Evolutionary conservation across 768 basidiomycete genomes (phyloP), one percentile per base, ranked within the genome.

Genomic region (Rhizopogon roseolus): DNA sequence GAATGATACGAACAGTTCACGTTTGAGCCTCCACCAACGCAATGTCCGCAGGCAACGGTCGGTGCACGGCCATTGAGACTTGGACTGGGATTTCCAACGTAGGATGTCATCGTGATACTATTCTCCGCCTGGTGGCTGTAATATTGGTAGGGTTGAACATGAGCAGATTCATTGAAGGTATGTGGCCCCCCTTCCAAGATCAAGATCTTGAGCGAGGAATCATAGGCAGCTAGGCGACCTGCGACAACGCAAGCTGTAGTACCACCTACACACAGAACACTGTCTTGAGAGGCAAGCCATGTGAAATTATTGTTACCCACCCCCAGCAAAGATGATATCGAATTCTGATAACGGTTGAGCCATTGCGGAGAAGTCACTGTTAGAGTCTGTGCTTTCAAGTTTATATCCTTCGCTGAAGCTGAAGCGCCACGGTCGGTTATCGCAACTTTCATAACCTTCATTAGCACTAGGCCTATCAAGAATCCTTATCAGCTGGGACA

Each of bases 241-340:
- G 68, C 66, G 4, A 56, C 54, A n/a, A 71, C 56, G 41, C 63
- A 64, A 9, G 64, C 68, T 6, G 64, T 56, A 16, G 64, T 60
- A 17, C 68, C 68, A 1, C 61, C 62, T 63, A 29, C 28, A 29
- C 17, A 50, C 25, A 44, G 25, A 8, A 16, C 25, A n/a, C 11
- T 22, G 48, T 19, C 41, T n/a, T 27, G n/a, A 46, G 14, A 27
- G n/a, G 32, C 11, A 46, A 14, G 6, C 16, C 7, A 34, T 19
- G 34, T 19, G 19, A 19, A 22, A 22, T 22, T 22, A 32, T 34
- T 14, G 9, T 13, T 34, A 9, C 45, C 5, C 32, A 46, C 45
- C 46, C 7, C 45, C 45, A 34, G 45, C 45, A 46, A 46, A 46
- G 9, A 46, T 22, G 1, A 34, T 46, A 16, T 46, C 45, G 34